phyloP scores from a whole-genome alignment of 495 filamentous ascomycete species.

The Bathelium albidoporum region DNA sequence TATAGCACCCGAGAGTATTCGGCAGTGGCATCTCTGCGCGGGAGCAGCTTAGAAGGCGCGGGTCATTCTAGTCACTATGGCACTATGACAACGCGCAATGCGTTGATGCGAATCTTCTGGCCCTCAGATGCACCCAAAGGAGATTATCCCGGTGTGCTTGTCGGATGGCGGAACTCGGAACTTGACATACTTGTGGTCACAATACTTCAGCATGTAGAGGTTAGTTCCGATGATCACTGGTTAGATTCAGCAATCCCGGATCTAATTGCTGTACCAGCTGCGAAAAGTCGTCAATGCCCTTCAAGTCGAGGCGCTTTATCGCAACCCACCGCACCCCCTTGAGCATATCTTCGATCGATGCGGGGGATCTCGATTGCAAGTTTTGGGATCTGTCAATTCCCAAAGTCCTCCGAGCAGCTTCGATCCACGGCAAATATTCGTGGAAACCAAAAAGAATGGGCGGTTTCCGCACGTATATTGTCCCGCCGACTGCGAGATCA shows the following conservation, averaged over 20 bases:
- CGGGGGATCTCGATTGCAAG: conserved; percentile 70
- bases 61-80: conserved; percentile 88
- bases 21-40: conserved; percentile 82
- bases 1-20: conserved; percentile 73
- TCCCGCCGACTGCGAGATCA: conserved; percentile 46
- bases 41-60: conserved; percentile 86
- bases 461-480: conserved; percentile 65
- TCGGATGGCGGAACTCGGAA: conserved; percentile 91
- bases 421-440: conserved; percentile 61
- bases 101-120: conserved; percentile 96
- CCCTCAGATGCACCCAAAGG: conserved; percentile 72
- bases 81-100: conserved; percentile 66
- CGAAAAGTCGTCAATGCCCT: conserved; percentile 81
- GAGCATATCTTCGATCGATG: conserved; percentile 74
- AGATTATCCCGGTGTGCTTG: conserved; percentile 62
- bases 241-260: background rate
- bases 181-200: conserved; percentile 83
- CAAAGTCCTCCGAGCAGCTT: conserved; percentile 40
- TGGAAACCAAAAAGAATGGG: conserved; percentile 45
- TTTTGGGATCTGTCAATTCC: conserved; percentile 70
- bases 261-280: conserved; percentile 31
- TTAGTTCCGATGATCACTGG: conserved; percentile 31
- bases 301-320: conserved; percentile 69
- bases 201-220: conserved; percentile 84
- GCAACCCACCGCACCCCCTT: conserved; percentile 72